Conservation (phyloP, 306 rosid species). For the Corylus americana region DNA sequence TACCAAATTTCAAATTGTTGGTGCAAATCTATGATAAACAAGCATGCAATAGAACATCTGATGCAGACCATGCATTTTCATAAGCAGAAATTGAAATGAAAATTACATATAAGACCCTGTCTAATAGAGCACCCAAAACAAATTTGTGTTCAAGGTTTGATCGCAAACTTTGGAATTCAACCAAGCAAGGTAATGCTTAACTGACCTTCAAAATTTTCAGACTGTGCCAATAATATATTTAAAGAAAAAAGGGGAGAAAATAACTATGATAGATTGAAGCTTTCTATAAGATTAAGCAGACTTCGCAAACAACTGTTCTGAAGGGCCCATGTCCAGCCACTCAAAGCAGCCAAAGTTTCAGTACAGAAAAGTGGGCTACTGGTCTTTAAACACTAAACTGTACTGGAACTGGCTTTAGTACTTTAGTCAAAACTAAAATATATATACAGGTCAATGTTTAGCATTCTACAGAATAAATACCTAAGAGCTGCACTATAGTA, state of each 20-base stretch:
- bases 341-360: neutral
- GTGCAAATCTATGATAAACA: neutral
- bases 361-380: neutral
- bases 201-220: neutral
- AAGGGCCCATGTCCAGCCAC: neutral
- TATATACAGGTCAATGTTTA: neutral
- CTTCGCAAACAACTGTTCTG: neutral
- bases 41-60: neutral
- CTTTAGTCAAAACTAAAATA: neutral
- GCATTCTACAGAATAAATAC: constrained; percentile 1
- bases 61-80: neutral
- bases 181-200: neutral
- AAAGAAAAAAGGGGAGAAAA: neutral
- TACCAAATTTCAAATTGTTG: neutral
- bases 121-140: neutral
- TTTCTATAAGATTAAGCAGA: neutral
- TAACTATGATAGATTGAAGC: neutral
- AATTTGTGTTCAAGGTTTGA: neutral
- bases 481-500: neutral
- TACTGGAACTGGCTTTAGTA: neutral
- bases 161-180: neutral
- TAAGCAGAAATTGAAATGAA: neutral
- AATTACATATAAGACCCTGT: neutral
- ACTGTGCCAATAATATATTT: neutral
- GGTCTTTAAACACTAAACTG: neutral